phyloP scores from a whole-genome alignment of 2,329 filamentous ascomycete genomes.

The Ramichloridium luteum region DNA sequence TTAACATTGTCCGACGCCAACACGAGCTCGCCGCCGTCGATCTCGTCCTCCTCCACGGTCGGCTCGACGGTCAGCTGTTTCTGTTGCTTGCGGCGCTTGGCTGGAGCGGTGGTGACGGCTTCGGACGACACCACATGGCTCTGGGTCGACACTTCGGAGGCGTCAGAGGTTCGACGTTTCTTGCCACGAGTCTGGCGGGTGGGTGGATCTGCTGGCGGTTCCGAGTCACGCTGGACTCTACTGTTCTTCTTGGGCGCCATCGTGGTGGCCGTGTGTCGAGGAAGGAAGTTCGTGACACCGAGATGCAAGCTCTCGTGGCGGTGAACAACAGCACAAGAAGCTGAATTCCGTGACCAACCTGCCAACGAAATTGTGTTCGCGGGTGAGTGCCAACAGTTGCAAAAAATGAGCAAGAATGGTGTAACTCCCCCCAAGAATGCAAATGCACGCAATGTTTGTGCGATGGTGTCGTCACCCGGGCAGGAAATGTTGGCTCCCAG shows the following conservation, averaged over 20 bases:
- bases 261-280: neutral
- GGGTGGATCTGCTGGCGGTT: neutral
- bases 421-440: no score
- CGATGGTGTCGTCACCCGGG: no score
- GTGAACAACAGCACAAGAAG: no score
- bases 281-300: no score
- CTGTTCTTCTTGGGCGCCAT: constrained; percentile 1
- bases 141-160: constrained; percentile 15
- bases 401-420: no score
- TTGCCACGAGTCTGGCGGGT: constrained; percentile 11
- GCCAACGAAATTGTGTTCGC: no score
- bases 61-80: constrained; percentile 10
- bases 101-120: constrained; percentile 10
- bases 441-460: no score
- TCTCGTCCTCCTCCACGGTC: constrained; percentile 17
- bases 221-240: neutral
- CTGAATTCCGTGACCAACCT: no score
- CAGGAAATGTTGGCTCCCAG: no score
- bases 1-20: neutral
- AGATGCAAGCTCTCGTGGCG: no score
- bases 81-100: constrained; percentile 18
- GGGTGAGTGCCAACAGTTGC: no score
- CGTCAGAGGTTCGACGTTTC: constrained; percentile 20
- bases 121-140: constrained; percentile 10
- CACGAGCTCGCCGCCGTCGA: constrained; percentile 4